A percentile compares a stretch with the other conserved stretches of the same genome.
Evolutionary conservation across 257 asterid genomes (phyloP).

Genomic region (Solanum ahanhuiri): DNA sequence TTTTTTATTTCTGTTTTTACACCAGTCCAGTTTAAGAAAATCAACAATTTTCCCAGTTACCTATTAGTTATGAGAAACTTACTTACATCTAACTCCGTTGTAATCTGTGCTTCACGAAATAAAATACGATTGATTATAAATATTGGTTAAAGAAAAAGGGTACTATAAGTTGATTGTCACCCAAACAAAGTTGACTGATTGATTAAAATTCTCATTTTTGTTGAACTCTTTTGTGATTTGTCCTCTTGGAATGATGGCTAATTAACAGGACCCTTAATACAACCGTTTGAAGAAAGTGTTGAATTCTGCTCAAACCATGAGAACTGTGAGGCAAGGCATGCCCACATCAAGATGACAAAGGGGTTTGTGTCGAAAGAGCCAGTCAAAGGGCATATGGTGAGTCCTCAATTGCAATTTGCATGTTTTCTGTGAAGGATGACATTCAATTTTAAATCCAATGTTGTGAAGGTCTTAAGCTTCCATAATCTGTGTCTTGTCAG

Average conservation of each 20-base stretch:
- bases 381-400: constrained; percentile 82
- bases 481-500: constrained; percentile 26
- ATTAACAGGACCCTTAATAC: constrained; percentile 65
- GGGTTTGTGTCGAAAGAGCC: constrained; percentile 84
- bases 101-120: neutral
- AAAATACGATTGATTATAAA: neutral
- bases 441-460: neutral
- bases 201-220: neutral
- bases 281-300: constrained; percentile 34
- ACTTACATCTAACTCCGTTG: neutral
- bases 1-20: neutral
- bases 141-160: neutral
- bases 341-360: constrained; percentile 68
- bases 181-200: neutral
- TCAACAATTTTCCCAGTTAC: neutral
- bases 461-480: neutral
- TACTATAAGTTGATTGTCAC: neutral
- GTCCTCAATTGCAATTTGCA: constrained; percentile 2
- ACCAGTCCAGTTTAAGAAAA: neutral
- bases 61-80: neutral
- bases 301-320: constrained; percentile 74
- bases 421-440: neutral
- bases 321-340: constrained; percentile 61
- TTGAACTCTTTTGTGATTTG: neutral
- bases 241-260: neutral